These are phyloP conservation scores for Pleurotus djamor DNA, from an alignment of 768 basidiomycete species.

Conservation along the genomic window DNA sequence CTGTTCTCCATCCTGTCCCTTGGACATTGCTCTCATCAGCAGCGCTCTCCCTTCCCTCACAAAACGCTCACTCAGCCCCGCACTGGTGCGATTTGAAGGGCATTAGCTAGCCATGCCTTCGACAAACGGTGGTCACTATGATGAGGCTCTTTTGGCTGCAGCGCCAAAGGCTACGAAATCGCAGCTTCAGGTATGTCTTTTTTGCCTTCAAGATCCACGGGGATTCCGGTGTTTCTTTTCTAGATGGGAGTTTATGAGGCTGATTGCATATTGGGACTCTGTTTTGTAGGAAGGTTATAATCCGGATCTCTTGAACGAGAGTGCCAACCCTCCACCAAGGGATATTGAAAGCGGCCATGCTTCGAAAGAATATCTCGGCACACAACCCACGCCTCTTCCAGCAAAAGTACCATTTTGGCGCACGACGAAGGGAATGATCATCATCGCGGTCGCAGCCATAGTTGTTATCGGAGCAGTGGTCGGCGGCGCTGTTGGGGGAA, in stretches of 20 bases:
- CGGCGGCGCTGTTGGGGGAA: conserved; percentile 60
- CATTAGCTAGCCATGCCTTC: conserved; percentile 15
- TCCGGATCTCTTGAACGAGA: conserved; percentile 37
- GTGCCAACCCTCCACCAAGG: conserved; percentile 14
- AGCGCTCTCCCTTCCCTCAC: not conserved
- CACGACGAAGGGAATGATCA: conserved; percentile 39
- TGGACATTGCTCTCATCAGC: not conserved
- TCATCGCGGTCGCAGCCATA: conserved; percentile 31
- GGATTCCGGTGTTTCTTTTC: not conserved
- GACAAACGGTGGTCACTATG: conserved; percentile 22
- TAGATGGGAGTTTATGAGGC: not conserved
- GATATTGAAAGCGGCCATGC: conserved; percentile 16
- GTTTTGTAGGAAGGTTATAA: conserved; percentile 51
- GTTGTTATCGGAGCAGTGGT: conserved; percentile 49
- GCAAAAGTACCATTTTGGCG: conserved; percentile 45
- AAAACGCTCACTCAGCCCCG: not conserved
- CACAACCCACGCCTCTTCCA: conserved; percentile 10
- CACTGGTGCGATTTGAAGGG: conserved; percentile 3
- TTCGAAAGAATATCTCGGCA: conserved; percentile 17
- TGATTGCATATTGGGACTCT: not conserved
- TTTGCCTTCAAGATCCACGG: not conserved
- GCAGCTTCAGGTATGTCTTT: conserved; percentile 33
- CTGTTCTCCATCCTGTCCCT: conserved; percentile 3
- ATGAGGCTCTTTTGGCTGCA: conserved; percentile 33
- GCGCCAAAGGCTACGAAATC: conserved; percentile 40